phyloP scores from a whole-genome alignment of 768 basidiomycete species.

The Cystofilobasidium capitatum region DNA sequence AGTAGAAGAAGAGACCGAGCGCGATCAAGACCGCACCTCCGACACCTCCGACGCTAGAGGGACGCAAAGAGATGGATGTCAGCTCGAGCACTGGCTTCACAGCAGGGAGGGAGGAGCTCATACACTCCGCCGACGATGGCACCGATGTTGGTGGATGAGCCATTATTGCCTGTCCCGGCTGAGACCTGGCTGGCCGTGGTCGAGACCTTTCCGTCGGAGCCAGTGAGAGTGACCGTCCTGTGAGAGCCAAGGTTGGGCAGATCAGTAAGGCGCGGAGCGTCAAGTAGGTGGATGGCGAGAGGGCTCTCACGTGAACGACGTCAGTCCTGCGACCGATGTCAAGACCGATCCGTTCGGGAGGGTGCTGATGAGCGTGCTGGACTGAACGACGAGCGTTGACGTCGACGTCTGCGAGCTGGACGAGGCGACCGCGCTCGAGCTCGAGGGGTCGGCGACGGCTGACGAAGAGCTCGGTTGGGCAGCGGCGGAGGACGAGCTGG shows the following conservation, averaged over 20 bases:
- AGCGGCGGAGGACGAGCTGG: background rate
- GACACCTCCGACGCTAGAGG: constrained; percentile 25
- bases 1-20: constrained; percentile 19
- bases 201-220: constrained; percentile 2
- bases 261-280: too few species aligned
- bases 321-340: background rate
- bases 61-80: background rate
- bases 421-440: background rate
- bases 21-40: constrained; percentile 21
- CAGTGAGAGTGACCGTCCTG: constrained; percentile 23
- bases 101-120: background rate
- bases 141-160: constrained; percentile 19
- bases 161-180: background rate
- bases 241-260: too few species aligned
- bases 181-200: background rate
- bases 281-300: background rate
- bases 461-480: background rate
- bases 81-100: background rate
- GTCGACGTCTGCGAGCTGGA: constrained; percentile 5
- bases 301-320: background rate
- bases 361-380: background rate
- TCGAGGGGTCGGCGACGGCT: background rate
- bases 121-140: constrained; percentile 28
- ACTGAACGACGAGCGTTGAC: too few species aligned
- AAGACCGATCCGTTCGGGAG: background rate